Evolutionary conservation across 2,329 filamentous ascomycete genomes (phyloP), one percentile per base, ranked within the genome.

Genomic region (Phoma sp.): DNA sequence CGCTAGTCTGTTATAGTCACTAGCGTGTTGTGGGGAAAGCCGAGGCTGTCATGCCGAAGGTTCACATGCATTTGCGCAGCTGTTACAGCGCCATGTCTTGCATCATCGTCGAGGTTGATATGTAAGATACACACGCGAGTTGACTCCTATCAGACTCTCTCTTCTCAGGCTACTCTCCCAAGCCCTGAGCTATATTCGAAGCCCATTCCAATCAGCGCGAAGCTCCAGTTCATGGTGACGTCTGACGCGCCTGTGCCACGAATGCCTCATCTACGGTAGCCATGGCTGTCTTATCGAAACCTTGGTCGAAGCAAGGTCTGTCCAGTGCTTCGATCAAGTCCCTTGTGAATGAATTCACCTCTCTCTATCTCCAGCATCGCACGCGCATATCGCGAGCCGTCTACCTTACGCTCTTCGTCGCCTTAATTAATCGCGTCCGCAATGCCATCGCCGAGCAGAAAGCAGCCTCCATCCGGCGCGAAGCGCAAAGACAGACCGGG

Each of bases 381-480:
- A 76, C 75, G 22, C 65, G 72, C 42, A 76, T 77, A 61, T 76
- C 75, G n/a, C 72, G 74, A 58, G 73, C 73, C 36, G 70, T 77
- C 3, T 77, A 76, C 59, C 70, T 74, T 3, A 73, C 70, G 4
- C 68, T 76, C 60, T 79, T 80, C 46, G 74, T 75, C 44, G 65
- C 72, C 25, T 69, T 75, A 47, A 74, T 76, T 57, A 93, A 96
- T 75, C 91, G 95, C 67, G 87, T 98, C 49, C 91, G 93, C 66
- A 88, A 91, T 83, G 93, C 93, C 66, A 89, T 98, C 70, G 88
- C 89, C 55, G 93, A 97, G 74, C 95, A 98, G 75, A 96, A 96
- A 75, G 90, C 90, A 13, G 90, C 91, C 2, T 89, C 89, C 1
- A 80, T 80, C 47, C 85, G 88, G 58, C 84, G 86, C 5, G 84